Evolutionary conservation across 2,329 filamentous ascomycete species (phyloP).

Genomic region (Fusarium torreyae): DNA sequence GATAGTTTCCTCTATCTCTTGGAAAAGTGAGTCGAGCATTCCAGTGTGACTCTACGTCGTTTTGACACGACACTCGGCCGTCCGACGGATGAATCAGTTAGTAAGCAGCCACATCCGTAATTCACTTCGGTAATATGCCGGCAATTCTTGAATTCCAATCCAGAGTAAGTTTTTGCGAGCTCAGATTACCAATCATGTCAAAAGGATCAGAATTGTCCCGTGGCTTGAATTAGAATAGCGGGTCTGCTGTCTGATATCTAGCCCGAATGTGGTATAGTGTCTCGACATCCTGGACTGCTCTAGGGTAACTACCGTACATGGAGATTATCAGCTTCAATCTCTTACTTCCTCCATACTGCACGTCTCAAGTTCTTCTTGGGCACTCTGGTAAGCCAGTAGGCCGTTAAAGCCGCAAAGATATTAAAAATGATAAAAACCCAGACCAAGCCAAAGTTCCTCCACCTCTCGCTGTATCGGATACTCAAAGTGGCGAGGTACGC

Average conservation of each 20-base stretch:
- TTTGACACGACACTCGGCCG: too few relatives aligned
- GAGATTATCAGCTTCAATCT: neutral
- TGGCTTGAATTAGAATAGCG: too few relatives aligned
- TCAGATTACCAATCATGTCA: neutral
- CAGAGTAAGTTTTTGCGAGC: slow-evolving; percentile 18
- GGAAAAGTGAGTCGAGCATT: neutral
- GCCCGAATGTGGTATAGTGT: too few relatives aligned
- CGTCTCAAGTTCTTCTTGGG: slow-evolving; percentile 1
- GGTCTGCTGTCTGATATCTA: too few relatives aligned
- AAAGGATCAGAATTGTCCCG: too few relatives aligned
- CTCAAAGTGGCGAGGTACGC: slow-evolving; percentile 56
- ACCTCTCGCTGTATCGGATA: slow-evolving; percentile 64
- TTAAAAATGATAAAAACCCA: slow-evolving; percentile 69
- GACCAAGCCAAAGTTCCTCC: slow-evolving; percentile 70
- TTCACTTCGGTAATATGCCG: neutral
- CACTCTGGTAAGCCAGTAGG: slow-evolving; percentile 29
- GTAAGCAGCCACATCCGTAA: slow-evolving; percentile 2
- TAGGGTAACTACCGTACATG: too few relatives aligned
- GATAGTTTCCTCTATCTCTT: slow-evolving; percentile 2
- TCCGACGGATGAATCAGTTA: neutral
- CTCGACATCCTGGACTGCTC: too few relatives aligned
- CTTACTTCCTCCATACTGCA: neutral
- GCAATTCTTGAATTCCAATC: neutral
- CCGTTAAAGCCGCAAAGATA: slow-evolving; percentile 56
- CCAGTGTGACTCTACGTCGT: too few relatives aligned